These are phyloP conservation scores for Myriosclerotinia scirpicola DNA, from an alignment of 2,329 filamentous ascomycete species.

Conservation along the genomic window DNA sequence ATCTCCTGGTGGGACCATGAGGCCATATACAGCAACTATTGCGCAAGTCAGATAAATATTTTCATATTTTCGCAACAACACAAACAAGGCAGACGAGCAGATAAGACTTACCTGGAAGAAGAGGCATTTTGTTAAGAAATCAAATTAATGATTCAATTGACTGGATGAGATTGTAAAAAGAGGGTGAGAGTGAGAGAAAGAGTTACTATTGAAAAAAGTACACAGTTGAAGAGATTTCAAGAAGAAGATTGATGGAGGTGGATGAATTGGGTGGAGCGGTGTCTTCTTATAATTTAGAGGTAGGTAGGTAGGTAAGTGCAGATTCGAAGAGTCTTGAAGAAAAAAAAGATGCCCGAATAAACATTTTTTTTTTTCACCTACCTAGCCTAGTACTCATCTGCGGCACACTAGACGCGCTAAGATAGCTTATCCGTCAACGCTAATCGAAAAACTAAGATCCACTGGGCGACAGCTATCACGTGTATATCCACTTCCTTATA, in stretches of 20 bases:
- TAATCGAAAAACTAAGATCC: conserved; percentile 5
- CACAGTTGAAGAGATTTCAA: conserved; percentile 20
- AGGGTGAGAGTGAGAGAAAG: not conserved
- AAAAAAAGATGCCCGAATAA: too few species aligned
- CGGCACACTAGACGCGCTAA: conserved; percentile 28
- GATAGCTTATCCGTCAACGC: conserved; percentile 31
- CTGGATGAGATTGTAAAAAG: not conserved
- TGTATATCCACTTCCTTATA: not conserved
- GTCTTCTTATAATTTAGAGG: too few species aligned
- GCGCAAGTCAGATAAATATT: conserved; percentile 41
- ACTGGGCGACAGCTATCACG: not conserved
- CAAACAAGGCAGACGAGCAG: conserved; percentile 10
- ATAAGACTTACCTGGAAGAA: conserved; percentile 47
- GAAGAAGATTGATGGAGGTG: conserved; percentile 1
- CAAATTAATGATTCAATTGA: conserved; percentile 22
- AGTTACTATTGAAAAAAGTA: not conserved
- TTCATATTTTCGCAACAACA: conserved; percentile 6
- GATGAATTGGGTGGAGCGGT: conserved; percentile 26
- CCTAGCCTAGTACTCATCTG: not conserved
- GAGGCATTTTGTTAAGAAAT: conserved; percentile 50
- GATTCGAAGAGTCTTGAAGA: too few species aligned
- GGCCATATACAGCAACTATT: conserved; percentile 80
- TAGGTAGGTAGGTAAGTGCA: too few species aligned
- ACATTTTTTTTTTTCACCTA: too few species aligned
- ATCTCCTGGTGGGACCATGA: conserved; percentile 84